Conservation (phyloP, 1,284 basidiomycete genomes). For the Ganoderma multipileum region DNA sequence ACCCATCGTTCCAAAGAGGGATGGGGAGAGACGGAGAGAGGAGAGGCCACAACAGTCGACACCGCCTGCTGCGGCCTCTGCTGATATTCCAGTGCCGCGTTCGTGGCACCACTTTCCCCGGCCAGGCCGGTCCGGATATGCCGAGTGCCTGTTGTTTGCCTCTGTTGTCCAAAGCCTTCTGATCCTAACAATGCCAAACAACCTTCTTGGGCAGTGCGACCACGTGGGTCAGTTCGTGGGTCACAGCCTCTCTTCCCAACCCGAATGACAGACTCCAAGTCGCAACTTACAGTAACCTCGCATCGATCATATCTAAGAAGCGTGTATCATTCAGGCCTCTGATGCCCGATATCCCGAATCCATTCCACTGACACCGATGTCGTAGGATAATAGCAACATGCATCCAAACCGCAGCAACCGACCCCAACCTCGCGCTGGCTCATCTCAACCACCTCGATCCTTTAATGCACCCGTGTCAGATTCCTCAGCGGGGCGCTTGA, state of each 20-base stretch:
- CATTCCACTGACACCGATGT: neutral
- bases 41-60: neutral
- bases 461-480: neutral
- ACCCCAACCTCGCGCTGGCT: neutral
- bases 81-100: constrained; percentile 2
- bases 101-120: neutral
- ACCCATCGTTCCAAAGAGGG: constrained; percentile 9
- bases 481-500: neutral
- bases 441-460: neutral
- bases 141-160: constrained; percentile 25
- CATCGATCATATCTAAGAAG: neutral
- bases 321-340: neutral
- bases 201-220: neutral
- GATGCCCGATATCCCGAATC: neutral
- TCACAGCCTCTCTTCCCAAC: neutral
- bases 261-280: neutral
- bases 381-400: neutral
- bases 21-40: constrained; percentile 9
- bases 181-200: constrained; percentile 35
- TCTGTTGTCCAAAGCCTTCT: constrained; percentile 35
- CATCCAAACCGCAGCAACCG: neutral
- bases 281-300: neutral
- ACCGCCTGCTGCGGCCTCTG: neutral
- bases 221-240: neutral
- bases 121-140: neutral